phyloP scores from a whole-genome alignment of 179 eudicot species.

The Kewa caespitosa region DNA sequence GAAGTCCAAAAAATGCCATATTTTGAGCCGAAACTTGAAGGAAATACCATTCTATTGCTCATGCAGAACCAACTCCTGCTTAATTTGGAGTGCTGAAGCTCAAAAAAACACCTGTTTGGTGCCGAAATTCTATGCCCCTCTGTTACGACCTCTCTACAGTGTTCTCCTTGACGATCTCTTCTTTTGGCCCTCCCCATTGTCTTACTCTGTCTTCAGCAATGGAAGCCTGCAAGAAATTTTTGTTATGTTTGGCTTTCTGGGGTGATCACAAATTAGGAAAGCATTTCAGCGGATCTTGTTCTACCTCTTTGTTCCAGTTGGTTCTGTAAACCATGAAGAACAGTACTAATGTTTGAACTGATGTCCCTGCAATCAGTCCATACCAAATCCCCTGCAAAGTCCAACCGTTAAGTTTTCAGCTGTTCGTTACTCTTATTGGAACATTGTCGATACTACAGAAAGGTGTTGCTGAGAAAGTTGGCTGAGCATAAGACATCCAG shows the following conservation, averaged over 20 bases:
- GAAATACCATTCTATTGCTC: too few relatives aligned
- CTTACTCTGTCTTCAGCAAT: conserved; percentile 27
- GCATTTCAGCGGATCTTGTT: not conserved
- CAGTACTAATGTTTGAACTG: conserved; percentile 42
- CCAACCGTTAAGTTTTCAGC: not conserved
- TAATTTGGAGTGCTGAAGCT: too few relatives aligned
- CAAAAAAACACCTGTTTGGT: too few relatives aligned
- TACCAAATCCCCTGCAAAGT: conserved; percentile 39
- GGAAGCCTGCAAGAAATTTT: conserved; percentile 27
- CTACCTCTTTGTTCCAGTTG: conserved; percentile 70
- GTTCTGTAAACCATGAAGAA: conserved; percentile 42
- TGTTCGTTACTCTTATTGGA: too few relatives aligned
- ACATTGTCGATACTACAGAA: too few relatives aligned
- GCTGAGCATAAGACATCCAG: not conserved
- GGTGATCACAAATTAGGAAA: not conserved
- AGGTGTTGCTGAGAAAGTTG: too few relatives aligned
- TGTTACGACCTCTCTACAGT: not conserved
- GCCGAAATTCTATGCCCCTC: too few relatives aligned
- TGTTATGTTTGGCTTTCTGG: not conserved
- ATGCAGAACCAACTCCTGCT: too few relatives aligned
- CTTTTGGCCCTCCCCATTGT: conserved; percentile 21
- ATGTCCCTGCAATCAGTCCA: conserved; percentile 54
- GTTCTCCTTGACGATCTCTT: conserved; percentile 1
- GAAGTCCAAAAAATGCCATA: too few relatives aligned
- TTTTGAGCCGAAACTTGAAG: too few relatives aligned